Percentiles rank a stretch among this genome's conserved stretches.
These are phyloP conservation scores for Tylopilus plumbeoviolaceoides DNA, from an alignment of 768 basidiomycete species.

Conservation along the genomic window DNA sequence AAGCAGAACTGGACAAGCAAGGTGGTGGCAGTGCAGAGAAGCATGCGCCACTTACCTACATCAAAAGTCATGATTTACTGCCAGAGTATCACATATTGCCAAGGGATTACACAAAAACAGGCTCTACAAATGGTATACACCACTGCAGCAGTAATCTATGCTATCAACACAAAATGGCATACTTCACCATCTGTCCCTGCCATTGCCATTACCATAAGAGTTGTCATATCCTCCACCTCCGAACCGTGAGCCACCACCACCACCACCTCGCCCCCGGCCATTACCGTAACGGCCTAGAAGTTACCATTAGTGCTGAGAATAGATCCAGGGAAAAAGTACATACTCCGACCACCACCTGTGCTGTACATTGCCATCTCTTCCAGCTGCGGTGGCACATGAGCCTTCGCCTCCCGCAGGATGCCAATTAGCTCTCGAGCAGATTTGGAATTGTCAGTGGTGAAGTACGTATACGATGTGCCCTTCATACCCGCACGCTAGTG, in stretches of 20 bases:
- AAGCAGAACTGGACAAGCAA: too few relatives aligned
- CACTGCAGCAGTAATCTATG: slow-evolving; percentile 20
- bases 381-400: slow-evolving; percentile 79
- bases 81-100: too few relatives aligned
- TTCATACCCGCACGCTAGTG: slow-evolving; percentile 83
- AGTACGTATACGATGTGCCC: slow-evolving; percentile 92
- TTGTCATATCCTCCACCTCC: slow-evolving; percentile 25
- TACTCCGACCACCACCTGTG: slow-evolving; percentile 73
- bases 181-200: slow-evolving; percentile 23
- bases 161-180: slow-evolving; percentile 1
- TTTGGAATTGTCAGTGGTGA: slow-evolving; percentile 95
- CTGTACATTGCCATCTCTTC: slow-evolving; percentile 91
- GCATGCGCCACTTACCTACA: too few relatives aligned
- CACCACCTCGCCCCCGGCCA: slow-evolving; percentile 29
- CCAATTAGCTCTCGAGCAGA: slow-evolving; percentile 86
- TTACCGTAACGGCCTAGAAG: slow-evolving; percentile 57
- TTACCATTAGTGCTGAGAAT: neutral
- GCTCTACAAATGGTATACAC: slow-evolving; percentile 25
- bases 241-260: slow-evolving; percentile 18
- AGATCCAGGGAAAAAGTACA: slow-evolving; percentile 18
- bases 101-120: neutral
- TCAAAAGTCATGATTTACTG: too few relatives aligned
- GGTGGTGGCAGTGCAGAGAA: too few relatives aligned
- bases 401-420: slow-evolving; percentile 86
- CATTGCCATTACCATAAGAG: slow-evolving; percentile 17